phyloP scores from a whole-genome alignment of 805 yeast genomes.

The Teunomyces tritomae region DNA sequence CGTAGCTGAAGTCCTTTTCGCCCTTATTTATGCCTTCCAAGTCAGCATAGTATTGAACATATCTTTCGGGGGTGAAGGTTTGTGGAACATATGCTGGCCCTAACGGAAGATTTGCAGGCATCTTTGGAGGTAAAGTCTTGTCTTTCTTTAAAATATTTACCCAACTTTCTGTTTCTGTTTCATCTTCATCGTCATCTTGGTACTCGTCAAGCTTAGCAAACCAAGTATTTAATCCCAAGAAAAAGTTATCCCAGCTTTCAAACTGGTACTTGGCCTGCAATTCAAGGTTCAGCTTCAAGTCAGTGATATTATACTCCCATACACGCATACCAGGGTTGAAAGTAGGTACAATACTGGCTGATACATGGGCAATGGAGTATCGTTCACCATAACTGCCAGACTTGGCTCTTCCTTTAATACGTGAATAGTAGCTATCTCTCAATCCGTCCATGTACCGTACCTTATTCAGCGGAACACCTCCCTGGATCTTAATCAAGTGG shows the following conservation, averaged over 20 bases:
- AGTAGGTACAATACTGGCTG: constrained; percentile 78
- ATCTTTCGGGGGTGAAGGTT: constrained; percentile 67
- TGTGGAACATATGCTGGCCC: constrained; percentile 82
- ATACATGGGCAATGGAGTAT: constrained; percentile 66
- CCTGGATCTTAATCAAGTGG: constrained; percentile 36
- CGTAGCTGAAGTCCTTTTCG: constrained; percentile 49
- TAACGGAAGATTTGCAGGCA: constrained; percentile 50
- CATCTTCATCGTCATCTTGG: constrained; percentile 13
- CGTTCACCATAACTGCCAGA: constrained; percentile 50
- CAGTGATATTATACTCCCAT: constrained; percentile 81
- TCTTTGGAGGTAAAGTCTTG: constrained; percentile 58
- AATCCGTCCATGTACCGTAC: constrained; percentile 59
- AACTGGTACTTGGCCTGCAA: constrained; percentile 12
- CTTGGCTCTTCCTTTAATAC: constrained; percentile 43
- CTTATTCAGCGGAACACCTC: constrained; percentile 69
- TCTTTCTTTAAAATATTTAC: constrained; percentile 36
- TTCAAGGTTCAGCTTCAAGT: constrained; percentile 31
- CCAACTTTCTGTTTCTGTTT: background rate
- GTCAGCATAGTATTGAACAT: constrained; percentile 74
- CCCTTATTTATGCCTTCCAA: constrained; percentile 47
- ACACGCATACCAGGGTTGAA: constrained; percentile 80
- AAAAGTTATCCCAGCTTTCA: constrained; percentile 61
- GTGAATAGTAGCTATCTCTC: constrained; percentile 52
- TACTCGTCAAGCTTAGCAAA: constrained; percentile 15
- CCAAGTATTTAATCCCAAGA: constrained; percentile 42